Base-by-base conservation (phyloP, 2,329 filamentous ascomycete genomes). In the Calonectria henricotiae region DNA sequence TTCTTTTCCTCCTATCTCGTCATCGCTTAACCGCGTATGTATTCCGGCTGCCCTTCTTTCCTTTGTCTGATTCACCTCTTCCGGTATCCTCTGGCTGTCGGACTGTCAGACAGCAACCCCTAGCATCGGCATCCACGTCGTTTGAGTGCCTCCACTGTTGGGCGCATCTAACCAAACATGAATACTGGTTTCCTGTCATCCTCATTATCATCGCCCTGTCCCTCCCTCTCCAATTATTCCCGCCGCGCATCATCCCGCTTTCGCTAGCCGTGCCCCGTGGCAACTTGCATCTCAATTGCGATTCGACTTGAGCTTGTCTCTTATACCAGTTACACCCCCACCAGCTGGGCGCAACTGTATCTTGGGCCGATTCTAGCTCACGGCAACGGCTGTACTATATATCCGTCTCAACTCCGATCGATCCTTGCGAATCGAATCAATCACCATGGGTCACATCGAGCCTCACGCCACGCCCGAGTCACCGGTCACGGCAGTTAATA, bases 401-500 rank as follows among this genome's bases (percentile, higher is more conserved):
- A 27, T n/a, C 30, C 20, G 41, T 23, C 20, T 32, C 62, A 44
- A 46, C 37, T 65, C 55, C 55, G 55, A 43, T 61, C 65, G 70
- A 63, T 68, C 62, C 32, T 37, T 30, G 32, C 69, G 46, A 69
- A 47, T 63, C 55, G 63, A 17, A 25, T 64, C 67, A 67, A 32
- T 51, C 43, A 70, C 71, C 68, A 76, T 75, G 74, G 41, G 67
- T 43, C 61, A 66, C 20, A 64, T 60, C 62, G 63, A 39, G 25
- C 61, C 46, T 17, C 30, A 39, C 6, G 65, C 27, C 39, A 54
- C 43, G 12, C 46, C 37, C 54, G 37, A 67, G 23, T 30, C 68
- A 23, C 30, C 9, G 17, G 6, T 51, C 15, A n/a, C 44, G 27
- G 3, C 37, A 13, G 20, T 32, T 35, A 61, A 51, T 17, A 46